These are phyloP conservation scores for Scedosporium aurantiacum DNA, from an alignment of 2,329 filamentous ascomycete genomes.

Conservation along the genomic window DNA sequence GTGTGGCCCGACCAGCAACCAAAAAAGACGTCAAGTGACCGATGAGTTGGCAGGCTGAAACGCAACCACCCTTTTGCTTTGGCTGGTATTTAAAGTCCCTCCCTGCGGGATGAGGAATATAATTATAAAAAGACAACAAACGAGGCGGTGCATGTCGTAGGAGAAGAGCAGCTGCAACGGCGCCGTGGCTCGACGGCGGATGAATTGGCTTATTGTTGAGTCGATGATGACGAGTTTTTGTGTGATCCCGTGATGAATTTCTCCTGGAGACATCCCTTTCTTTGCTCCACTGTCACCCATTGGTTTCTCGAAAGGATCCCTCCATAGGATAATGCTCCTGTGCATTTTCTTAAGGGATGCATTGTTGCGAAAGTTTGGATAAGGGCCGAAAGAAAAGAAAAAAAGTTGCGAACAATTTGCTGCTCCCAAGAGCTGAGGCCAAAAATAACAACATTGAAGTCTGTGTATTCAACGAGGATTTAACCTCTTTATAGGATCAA, in stretches of 20 bases:
- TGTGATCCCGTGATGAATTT: not conserved
- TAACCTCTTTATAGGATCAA: too few relatives aligned
- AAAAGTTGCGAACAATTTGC: too few relatives aligned
- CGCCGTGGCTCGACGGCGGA: not conserved
- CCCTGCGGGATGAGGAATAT: too few relatives aligned
- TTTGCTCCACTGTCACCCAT: not conserved
- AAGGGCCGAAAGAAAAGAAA: too few relatives aligned
- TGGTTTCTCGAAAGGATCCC: too few relatives aligned
- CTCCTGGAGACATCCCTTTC: not conserved
- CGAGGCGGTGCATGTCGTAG: not conserved
- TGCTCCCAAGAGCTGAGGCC: too few relatives aligned
- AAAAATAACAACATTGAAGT: too few relatives aligned
- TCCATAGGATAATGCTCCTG: too few relatives aligned
- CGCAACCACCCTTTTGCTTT: not conserved
- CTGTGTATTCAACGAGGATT: too few relatives aligned
- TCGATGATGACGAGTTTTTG: not conserved
- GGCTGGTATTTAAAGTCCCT: not conserved
- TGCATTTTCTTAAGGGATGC: too few relatives aligned
- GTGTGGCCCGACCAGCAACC: not conserved
- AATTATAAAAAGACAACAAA: not conserved
- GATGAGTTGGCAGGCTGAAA: conserved; percentile 1
- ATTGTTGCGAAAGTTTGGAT: too few relatives aligned
- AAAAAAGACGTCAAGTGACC: not conserved
- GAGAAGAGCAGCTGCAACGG: not conserved
- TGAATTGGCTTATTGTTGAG: not conserved